Conservation (phyloP, 2,329 filamentous ascomycete genomes). For the Talaromyces amestolkiae region DNA sequence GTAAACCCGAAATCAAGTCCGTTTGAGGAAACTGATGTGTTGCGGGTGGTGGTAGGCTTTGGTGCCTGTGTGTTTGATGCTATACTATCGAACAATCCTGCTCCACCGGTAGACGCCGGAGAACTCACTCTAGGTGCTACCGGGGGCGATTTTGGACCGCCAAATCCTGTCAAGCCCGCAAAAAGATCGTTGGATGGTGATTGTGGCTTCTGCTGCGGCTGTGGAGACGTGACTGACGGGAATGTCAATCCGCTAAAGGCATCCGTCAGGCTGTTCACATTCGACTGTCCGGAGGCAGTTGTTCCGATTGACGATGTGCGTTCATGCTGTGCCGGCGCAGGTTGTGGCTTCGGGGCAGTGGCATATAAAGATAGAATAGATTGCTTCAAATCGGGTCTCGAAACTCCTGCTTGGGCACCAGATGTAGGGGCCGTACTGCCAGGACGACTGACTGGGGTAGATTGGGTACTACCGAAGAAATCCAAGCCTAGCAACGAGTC, state of each 20-base stretch:
- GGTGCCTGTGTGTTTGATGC: conserved; percentile 62
- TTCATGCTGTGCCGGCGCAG: conserved; percentile 53
- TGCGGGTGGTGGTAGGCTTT: conserved; percentile 40
- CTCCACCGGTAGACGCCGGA: conserved; percentile 55
- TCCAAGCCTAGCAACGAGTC: conserved; percentile 91
- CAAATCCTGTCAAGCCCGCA: conserved; percentile 58
- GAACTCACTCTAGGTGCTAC: conserved; percentile 50
- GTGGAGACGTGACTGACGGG: conserved; percentile 42
- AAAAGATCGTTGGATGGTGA: conserved; percentile 62
- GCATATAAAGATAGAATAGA: conserved; percentile 95
- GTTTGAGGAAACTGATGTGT: conserved; percentile 55
- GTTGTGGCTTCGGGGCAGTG: conserved; percentile 73
- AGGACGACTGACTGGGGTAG: conserved; percentile 70
- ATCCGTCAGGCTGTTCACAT: conserved; percentile 69
- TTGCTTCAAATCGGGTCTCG: conserved; percentile 90
- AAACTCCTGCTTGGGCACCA: conserved; percentile 59
- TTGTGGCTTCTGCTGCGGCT: conserved; percentile 34
- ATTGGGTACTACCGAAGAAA: conserved; percentile 74
- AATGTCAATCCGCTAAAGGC: conserved; percentile 74
- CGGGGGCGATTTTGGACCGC: conserved; percentile 44
- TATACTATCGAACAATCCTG: conserved; percentile 76
- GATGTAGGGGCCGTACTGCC: conserved; percentile 71
- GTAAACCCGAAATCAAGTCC: conserved; percentile 67
- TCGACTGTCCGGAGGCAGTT: conserved; percentile 54
- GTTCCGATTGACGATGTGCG: conserved; percentile 65